phyloP scores from a whole-genome alignment of 768 basidiomycete species.

The Amanita rimosa region DNA sequence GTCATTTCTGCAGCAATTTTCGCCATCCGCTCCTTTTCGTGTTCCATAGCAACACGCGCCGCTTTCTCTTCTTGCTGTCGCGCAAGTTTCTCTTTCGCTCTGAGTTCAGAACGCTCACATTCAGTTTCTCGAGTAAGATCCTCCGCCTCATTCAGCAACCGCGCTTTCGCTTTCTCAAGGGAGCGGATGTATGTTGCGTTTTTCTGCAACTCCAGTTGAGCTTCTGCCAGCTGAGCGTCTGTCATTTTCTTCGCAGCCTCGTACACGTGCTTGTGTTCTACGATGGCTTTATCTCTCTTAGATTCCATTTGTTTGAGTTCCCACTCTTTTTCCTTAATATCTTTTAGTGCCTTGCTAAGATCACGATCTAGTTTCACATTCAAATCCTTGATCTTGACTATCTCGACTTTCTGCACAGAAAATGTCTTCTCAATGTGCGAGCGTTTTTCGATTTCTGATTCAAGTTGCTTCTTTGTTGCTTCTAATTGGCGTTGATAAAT shows the following conservation, averaged over 20 bases:
- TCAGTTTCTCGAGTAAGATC: slow-evolving; percentile 71
- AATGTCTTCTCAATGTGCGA: slow-evolving; percentile 61
- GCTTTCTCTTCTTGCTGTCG: slow-evolving; percentile 53
- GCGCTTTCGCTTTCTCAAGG: slow-evolving; percentile 71
- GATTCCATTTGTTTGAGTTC: slow-evolving; percentile 80
- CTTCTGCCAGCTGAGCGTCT: slow-evolving; percentile 79
- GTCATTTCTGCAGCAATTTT: slow-evolving; percentile 59
- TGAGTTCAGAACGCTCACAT: slow-evolving; percentile 50
- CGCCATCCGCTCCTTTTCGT: slow-evolving; percentile 57
- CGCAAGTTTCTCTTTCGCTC: slow-evolving; percentile 58
- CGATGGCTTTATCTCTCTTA: slow-evolving; percentile 93
- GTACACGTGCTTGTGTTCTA: slow-evolving; percentile 93
- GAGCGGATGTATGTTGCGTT: slow-evolving; percentile 71
- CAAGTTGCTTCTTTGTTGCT: slow-evolving; percentile 56
- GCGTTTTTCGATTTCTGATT: slow-evolving; percentile 61
- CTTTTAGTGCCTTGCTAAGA: slow-evolving; percentile 68
- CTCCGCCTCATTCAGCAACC: slow-evolving; percentile 71
- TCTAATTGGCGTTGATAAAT: slow-evolving; percentile 67
- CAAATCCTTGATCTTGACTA: slow-evolving; percentile 54
- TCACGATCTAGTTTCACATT: slow-evolving; percentile 68
- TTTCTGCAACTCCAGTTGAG: slow-evolving; percentile 66
- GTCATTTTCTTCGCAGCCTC: slow-evolving; percentile 94
- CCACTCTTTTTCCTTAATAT: slow-evolving; percentile 74
- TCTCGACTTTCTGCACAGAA: slow-evolving; percentile 57
- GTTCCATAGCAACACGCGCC: slow-evolving; percentile 39